Evolutionary conservation across 2,329 filamentous ascomycete genomes (phyloP), one percentile per base, ranked within the genome.

Genomic region (Trichoderma breve): DNA sequence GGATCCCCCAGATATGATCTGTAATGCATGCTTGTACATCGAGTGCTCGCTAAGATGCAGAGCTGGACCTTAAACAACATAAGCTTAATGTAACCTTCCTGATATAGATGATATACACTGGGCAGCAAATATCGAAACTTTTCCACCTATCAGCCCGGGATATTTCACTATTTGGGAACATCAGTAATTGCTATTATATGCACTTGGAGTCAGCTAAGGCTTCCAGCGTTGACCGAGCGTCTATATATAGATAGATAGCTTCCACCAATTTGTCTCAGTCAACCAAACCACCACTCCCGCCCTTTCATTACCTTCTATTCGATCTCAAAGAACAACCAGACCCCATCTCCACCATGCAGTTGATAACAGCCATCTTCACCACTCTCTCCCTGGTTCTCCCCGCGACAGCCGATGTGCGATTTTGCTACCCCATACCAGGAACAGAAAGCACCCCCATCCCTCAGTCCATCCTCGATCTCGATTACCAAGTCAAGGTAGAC

Each of bases 81-180:
- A 67, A 67, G 64, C 64, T 67, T 57, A 57, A 14, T 57, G 47
- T 18, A 67, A 67, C 64, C 64, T 67, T 67, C 47, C 64, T 53
- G 7, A n/a, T 67, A 11, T 8, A 34, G 64, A 21, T 8, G 2
- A 30, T 36, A 39, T 55, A 15, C 47, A 26, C 9, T 2, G 15
- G 12, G 12, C 58, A 26, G 32, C 32, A 36, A 32, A 51, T 5
- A 53, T 8, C 9, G 28, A 66, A 24, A 26, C 30, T 57, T 7
- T 6, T 28, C 24, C 47, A 26, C 47, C 32, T 14, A 18, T n/a
- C 21, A n/a, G 14, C n/a, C 32, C 21, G 30, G 9, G 47, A 3
- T 36, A 66, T 21, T 15, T 66, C 21, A 9, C 15, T 9, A 39
- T 39, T 30, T 6, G 47, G 21, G 26, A 15, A 21, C n/a, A 1